Conservation (phyloP, 768 basidiomycete genomes). For the Boletus rex-veris region DNA sequence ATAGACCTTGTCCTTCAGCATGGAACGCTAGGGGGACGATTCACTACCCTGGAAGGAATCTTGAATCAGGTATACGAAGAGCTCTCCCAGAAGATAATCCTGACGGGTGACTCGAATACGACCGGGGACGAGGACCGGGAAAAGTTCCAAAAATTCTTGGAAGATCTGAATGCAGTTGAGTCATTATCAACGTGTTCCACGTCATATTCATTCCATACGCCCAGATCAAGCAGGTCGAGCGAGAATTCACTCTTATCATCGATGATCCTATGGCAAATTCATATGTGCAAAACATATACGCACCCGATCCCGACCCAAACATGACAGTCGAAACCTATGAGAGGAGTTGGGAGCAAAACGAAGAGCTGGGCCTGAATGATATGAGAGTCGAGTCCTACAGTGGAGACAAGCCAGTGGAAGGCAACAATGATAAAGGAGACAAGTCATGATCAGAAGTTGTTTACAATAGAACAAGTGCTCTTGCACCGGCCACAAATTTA, state of each 20-base stretch:
- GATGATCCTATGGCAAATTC: slow-evolving; percentile 96
- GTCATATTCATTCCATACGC: not conserved
- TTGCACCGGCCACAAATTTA: no score
- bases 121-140: slow-evolving; percentile 42
- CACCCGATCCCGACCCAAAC: slow-evolving; percentile 94
- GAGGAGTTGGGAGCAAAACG: slow-evolving; percentile 86
- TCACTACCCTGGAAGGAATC: slow-evolving; percentile 96
- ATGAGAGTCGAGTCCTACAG: slow-evolving; percentile 65
- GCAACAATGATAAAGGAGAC: not conserved
- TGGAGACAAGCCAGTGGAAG: slow-evolving; percentile 10
- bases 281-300: slow-evolving; percentile 95
- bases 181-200: not conserved
- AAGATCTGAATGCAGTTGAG: slow-evolving; percentile 67
- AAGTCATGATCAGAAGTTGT: slow-evolving; percentile 1
- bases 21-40: slow-evolving; percentile 94
- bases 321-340: slow-evolving; percentile 84
- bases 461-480: not conserved
- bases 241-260: slow-evolving; percentile 86
- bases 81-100: slow-evolving; percentile 82
- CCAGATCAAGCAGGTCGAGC: slow-evolving; percentile 73
- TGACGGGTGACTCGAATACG: slow-evolving; percentile 59
- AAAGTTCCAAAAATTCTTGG: slow-evolving; percentile 75
- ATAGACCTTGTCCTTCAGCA: slow-evolving; percentile 89
- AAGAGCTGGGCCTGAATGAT: slow-evolving; percentile 89
- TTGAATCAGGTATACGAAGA: slow-evolving; percentile 94